phyloP scores from a whole-genome alignment of 768 basidiomycete genomes.

The Lentinus tigrinus region DNA sequence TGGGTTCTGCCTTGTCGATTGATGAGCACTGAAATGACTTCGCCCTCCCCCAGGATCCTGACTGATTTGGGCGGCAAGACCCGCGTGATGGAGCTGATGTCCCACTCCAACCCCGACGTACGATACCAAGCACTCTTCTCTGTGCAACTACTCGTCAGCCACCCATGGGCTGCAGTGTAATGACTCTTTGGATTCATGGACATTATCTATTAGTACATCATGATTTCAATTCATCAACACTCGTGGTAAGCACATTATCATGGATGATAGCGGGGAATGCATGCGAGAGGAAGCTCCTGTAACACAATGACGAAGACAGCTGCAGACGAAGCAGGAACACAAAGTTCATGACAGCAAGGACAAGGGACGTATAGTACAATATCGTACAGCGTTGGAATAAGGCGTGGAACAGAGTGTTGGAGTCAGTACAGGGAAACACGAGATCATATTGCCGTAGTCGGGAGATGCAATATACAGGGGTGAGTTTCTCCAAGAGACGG shows the following conservation, averaged over 20 bases:
- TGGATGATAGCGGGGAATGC: neutral
- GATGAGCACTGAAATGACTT: too few relatives aligned
- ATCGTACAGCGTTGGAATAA: neutral
- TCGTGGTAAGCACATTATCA: too few relatives aligned
- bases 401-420: too few relatives aligned
- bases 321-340: too few relatives aligned
- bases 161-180: conserved; percentile 71
- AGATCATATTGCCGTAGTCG: too few relatives aligned
- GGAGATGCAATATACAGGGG: too few relatives aligned
- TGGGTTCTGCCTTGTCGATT: conserved; percentile 36
- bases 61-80: conserved; percentile 86
- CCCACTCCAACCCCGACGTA: conserved; percentile 82
- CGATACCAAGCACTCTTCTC: conserved; percentile 89
- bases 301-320: too few relatives aligned
- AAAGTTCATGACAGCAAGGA: too few relatives aligned
- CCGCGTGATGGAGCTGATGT: conserved; percentile 90
- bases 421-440: neutral
- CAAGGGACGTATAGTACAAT: neutral
- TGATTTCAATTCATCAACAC: too few relatives aligned
- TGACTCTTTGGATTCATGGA: neutral
- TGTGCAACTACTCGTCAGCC: conserved; percentile 89
- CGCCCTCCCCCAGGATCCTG: conserved; percentile 53
- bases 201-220: neutral
- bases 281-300: too few relatives aligned
- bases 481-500: too few relatives aligned